A percentile compares a stretch with the other conserved stretches of the same genome.
These are phyloP conservation scores for Mucor indicus DNA, from an alignment of 371 early-diverging fungal genomes.

Conservation along the genomic window DNA sequence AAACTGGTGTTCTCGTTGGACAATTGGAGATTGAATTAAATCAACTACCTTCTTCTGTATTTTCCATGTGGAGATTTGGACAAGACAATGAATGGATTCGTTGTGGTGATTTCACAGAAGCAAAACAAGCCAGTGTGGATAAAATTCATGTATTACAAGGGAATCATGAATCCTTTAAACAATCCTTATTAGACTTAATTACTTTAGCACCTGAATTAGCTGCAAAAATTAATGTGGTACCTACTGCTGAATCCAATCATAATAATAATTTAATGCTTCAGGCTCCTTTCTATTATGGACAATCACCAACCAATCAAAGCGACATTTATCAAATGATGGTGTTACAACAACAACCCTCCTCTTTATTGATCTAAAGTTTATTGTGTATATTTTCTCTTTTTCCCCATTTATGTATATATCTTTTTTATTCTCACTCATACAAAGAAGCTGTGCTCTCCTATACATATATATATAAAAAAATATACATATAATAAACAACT, in stretches of 20 bases:
- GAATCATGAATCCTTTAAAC: constrained; percentile 9
- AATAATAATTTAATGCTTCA: constrained; percentile 27
- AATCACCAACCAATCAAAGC: no score
- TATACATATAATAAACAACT: no score
- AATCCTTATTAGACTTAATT: constrained; percentile 10
- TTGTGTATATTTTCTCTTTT: no score
- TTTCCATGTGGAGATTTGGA: constrained; percentile 29
- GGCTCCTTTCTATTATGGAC: constrained; percentile 23
- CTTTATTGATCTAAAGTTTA: no score
- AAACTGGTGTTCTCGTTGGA: constrained; percentile 18
- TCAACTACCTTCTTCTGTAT: constrained; percentile 18
- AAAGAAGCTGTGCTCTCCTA: no score
- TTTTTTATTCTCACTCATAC: no score
- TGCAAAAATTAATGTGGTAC: constrained; percentile 14
- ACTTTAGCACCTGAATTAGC: constrained; percentile 7
- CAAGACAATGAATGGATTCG: constrained; percentile 29
- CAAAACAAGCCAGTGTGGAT: constrained; percentile 26
- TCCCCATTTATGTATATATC: no score
- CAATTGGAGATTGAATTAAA: constrained; percentile 20
- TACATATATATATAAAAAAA: no score
- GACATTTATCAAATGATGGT: no score
- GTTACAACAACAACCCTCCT: no score
- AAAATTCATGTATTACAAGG: neutral
- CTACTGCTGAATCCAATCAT: no score
- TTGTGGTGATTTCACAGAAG: constrained; percentile 27